A percentile compares a stretch with the other conserved stretches of the same genome.
These are phyloP conservation scores for Gonium pectorale DNA, from an alignment of 139 green algal species.

Conservation along the genomic window DNA sequence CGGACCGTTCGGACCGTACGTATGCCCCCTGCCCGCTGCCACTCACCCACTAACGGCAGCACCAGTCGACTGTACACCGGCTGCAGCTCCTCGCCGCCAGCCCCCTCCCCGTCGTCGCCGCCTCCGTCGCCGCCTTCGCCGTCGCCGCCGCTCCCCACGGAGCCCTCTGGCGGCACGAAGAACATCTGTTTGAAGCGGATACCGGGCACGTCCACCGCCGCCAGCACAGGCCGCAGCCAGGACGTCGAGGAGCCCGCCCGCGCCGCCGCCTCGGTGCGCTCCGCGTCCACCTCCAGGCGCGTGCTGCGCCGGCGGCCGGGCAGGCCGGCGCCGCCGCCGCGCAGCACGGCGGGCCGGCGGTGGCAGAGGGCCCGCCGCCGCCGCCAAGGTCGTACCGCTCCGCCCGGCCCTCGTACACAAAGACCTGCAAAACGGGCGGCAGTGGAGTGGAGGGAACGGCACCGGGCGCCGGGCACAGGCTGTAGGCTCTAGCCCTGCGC, in stretches of 20 bases:
- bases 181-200: constrained; percentile 56
- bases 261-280: neutral
- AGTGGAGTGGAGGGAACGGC: too few species aligned
- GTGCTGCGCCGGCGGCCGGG: too few species aligned
- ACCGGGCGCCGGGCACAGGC: too few species aligned
- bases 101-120: neutral
- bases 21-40: neutral
- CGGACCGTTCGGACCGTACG: too few species aligned
- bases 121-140: neutral
- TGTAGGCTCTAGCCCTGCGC: too few species aligned
- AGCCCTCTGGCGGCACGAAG: constrained; percentile 49
- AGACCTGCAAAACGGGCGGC: too few species aligned
- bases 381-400: constrained; percentile 47
- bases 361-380: neutral
- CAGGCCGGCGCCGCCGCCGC: too few species aligned
- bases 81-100: neutral
- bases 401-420: constrained; percentile 52
- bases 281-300: neutral
- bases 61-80: constrained; percentile 4
- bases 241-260: neutral
- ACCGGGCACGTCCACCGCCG: constrained; percentile 8
- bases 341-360: too few species aligned
- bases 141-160: neutral
- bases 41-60: constrained; percentile 38
- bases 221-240: constrained; percentile 45